These are phyloP conservation scores for Neolentinus lepideus DNA, from an alignment of 1,284 basidiomycete genomes.

Conservation along the genomic window DNA sequence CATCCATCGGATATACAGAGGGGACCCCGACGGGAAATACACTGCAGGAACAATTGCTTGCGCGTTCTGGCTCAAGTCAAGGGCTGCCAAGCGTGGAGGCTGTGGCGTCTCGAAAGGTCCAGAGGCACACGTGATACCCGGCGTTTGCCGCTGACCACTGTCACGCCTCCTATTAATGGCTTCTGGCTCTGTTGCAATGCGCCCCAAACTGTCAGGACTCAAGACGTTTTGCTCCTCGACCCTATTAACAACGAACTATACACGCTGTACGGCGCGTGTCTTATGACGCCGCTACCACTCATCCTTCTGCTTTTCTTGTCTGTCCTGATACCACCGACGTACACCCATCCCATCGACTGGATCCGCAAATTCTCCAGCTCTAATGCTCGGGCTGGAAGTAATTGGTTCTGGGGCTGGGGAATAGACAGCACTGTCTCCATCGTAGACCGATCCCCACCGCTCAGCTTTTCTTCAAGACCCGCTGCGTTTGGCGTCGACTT, in stretches of 20 bases:
- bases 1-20: not conserved
- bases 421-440: constrained; percentile 74
- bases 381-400: constrained; percentile 18
- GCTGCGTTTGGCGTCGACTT: constrained; percentile 75
- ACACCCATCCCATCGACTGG: constrained; percentile 19
- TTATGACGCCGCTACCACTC: not conserved
- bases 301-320: constrained; percentile 4
- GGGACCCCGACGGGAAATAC: not conserved
- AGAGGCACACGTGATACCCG: not conserved
- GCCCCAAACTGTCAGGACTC: not conserved
- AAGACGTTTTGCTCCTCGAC: not conserved
- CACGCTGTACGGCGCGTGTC: not conserved
- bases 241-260: not conserved
- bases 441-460: constrained; percentile 60
- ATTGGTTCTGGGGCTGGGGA: constrained; percentile 52
- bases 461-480: constrained; percentile 56
- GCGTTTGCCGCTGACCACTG: not conserved
- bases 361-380: constrained; percentile 18
- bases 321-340: constrained; percentile 9
- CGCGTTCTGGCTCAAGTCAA: not conserved
- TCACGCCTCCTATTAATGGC: not conserved
- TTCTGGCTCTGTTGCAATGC: not conserved
- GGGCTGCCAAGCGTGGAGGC: not conserved
- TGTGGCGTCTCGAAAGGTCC: not conserved
- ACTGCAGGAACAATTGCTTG: not conserved